These are phyloP conservation scores for Camellia granthamiana DNA, from an alignment of 148 eudicot genomes.

Conservation along the genomic window DNA sequence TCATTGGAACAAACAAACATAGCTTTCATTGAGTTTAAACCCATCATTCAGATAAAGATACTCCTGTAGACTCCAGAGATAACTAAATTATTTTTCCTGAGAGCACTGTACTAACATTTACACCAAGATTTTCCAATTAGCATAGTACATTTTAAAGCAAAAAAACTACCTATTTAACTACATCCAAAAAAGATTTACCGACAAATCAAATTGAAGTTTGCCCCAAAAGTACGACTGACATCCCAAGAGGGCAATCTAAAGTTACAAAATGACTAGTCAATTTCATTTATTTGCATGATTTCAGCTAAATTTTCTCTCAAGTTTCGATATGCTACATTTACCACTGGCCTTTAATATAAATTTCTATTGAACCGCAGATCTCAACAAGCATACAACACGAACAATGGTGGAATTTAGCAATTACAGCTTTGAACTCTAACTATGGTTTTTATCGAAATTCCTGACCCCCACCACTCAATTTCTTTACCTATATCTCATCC, in stretches of 20 bases:
- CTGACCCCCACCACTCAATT: not conserved
- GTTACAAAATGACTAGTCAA: not conserved
- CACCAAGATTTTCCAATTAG: not conserved
- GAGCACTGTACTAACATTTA: not conserved
- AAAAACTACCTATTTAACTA: not conserved
- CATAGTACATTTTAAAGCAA: not conserved
- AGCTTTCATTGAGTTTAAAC: not conserved
- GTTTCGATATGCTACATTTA: not conserved
- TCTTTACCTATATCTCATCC: not conserved
- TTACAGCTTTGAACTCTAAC: no score
- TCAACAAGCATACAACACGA: no score
- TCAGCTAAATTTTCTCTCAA: not conserved
- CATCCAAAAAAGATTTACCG: not conserved
- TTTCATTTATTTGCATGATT: not conserved
- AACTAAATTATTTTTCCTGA: not conserved
- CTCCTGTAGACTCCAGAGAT: constrained; percentile 4
- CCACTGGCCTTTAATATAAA: not conserved
- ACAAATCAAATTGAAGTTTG: not conserved
- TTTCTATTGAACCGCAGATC: no score
- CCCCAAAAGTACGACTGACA: not conserved
- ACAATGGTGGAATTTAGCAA: no score
- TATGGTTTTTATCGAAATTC: no score
- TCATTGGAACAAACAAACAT: not conserved
- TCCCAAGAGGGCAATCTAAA: not conserved
- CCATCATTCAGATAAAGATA: not conserved